Conservation (phyloP, 129 eudicot genomes). For the Erigeron canadensis region DNA sequence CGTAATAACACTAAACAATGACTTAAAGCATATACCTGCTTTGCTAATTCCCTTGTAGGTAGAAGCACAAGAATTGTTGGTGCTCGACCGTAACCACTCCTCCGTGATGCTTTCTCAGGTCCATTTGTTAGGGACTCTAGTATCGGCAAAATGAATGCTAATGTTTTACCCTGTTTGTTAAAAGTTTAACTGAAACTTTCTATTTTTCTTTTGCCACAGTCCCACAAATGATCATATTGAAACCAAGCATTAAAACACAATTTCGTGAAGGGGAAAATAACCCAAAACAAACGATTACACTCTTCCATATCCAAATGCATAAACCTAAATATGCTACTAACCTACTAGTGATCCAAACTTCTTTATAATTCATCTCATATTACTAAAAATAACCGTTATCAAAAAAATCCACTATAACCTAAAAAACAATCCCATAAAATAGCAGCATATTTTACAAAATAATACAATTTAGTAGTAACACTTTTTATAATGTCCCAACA, state of each 20-base stretch:
- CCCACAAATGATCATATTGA: neutral
- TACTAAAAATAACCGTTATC: neutral
- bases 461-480: too few relatives aligned
- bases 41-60: conserved; percentile 91
- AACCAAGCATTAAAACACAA: neutral
- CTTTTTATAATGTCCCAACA: too few relatives aligned
- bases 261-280: neutral
- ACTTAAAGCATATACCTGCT: conserved; percentile 46
- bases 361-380: neutral
- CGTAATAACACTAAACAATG: neutral
- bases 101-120: conserved; percentile 48
- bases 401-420: too few relatives aligned
- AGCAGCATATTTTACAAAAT: too few relatives aligned
- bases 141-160: conserved; percentile 90
- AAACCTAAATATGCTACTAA: neutral
- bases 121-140: conserved; percentile 82
- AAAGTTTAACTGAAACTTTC: neutral
- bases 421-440: too few relatives aligned
- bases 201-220: neutral
- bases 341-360: neutral
- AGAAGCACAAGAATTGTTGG: conserved; percentile 86
- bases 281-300: neutral
- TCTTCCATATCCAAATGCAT: neutral
- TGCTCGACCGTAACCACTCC: conserved; percentile 78
- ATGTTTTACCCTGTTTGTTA: conserved; percentile 67